A percentile compares a stretch with the other conserved stretches of the same genome.
These are phyloP conservation scores for Acorus gramineus DNA, from an alignment of 106 monocot species.

Conservation along the genomic window DNA sequence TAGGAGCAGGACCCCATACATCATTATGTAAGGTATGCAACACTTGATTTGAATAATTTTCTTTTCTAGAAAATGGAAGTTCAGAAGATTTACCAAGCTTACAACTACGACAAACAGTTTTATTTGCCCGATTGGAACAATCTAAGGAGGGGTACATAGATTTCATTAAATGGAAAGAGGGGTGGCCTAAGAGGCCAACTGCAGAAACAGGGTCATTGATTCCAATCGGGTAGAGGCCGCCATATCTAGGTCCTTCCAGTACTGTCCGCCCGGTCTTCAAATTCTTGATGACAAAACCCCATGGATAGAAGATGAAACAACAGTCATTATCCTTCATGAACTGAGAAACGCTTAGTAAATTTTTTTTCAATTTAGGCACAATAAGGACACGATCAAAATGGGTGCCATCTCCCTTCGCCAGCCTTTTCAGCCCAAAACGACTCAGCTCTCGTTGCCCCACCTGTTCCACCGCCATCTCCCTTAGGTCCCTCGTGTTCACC, in stretches of 20 bases:
- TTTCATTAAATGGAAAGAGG: conserved; percentile 2
- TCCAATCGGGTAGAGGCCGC: background rate
- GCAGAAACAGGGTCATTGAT: background rate
- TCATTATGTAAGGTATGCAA: background rate
- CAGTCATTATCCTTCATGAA: background rate
- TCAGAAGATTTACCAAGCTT: background rate
- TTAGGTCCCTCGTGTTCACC: no score
- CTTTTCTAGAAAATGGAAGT: background rate
- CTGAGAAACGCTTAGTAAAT: no score
- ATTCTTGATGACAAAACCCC: background rate
- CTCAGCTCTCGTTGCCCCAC: no score
- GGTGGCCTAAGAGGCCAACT: conserved; percentile 1
- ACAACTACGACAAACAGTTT: conserved; percentile 2
- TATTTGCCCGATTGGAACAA: background rate
- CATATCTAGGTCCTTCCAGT: conserved; percentile 4
- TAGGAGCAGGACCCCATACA: background rate
- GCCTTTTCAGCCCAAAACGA: no score
- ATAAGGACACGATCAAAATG: background rate
- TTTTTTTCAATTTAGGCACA: no score
- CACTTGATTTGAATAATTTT: background rate
- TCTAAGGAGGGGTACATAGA: background rate
- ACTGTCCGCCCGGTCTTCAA: background rate
- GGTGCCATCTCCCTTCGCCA: no score
- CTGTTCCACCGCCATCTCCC: no score
- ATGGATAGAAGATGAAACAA: conserved; percentile 4